A percentile compares a stretch with the other conserved stretches of the same genome.
These are phyloP conservation scores for Shiraia bambusicola DNA, from an alignment of 2,329 filamentous ascomycete genomes.

Conservation along the genomic window DNA sequence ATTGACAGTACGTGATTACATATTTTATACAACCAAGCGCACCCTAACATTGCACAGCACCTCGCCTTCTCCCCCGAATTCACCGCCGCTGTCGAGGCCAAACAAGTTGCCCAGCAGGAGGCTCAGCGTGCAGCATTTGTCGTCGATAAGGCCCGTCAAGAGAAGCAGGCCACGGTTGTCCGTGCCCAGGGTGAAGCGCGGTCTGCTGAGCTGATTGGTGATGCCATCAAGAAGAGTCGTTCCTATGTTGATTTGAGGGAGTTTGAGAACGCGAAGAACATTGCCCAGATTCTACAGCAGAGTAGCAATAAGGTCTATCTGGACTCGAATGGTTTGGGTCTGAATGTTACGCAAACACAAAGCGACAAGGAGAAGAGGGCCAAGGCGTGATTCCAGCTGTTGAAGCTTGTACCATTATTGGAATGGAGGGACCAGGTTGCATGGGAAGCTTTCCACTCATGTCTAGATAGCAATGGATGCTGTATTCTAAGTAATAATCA, in stretches of 20 bases:
- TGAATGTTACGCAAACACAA: slow-evolving; percentile 68
- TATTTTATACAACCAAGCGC: background rate
- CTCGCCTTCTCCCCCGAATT: slow-evolving; percentile 70
- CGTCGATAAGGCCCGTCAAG: slow-evolving; percentile 97
- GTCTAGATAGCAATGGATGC: slow-evolving; percentile 24
- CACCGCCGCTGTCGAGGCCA: slow-evolving; percentile 68
- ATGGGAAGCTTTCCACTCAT: slow-evolving; percentile 39
- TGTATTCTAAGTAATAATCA: background rate
- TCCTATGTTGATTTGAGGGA: slow-evolving; percentile 96
- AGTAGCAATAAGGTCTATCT: slow-evolving; percentile 92
- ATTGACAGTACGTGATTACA: slow-evolving; percentile 69
- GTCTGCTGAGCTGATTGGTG: slow-evolving; percentile 95
- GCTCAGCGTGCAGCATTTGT: slow-evolving; percentile 96
- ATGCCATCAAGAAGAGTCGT: slow-evolving; percentile 99
- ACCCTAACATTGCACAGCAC: slow-evolving; percentile 50
- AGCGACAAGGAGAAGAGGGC: slow-evolving; percentile 44
- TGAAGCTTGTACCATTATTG: slow-evolving; percentile 28
- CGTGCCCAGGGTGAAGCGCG: slow-evolving; percentile 98
- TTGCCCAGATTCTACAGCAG: slow-evolving; percentile 87
- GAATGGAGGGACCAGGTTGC: slow-evolving; percentile 15
- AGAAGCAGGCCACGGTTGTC: slow-evolving; percentile 99
- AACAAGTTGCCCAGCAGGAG: slow-evolving; percentile 79
- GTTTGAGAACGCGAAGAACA: slow-evolving; percentile 91
- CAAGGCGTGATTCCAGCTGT: slow-evolving; percentile 16
- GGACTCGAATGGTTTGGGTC: slow-evolving; percentile 83